Conservation (phyloP, 371 early-diverging fungal species). For the Nosema granulosis region DNA sequence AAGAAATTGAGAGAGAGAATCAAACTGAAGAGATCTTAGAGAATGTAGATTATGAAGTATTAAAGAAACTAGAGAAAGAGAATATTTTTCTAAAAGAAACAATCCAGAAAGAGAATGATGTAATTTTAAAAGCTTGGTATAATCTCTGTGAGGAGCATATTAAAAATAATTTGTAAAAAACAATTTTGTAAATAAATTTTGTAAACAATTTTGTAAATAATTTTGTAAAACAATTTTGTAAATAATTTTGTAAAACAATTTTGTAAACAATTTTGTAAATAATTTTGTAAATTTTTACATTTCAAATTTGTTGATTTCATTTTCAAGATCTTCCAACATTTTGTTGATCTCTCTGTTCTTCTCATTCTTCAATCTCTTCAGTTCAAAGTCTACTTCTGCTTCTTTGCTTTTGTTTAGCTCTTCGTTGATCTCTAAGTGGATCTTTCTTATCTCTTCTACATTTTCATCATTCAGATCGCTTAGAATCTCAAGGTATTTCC, state of each 20-base stretch:
- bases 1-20: constrained; percentile 16
- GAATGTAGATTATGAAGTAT: constrained; percentile 4
- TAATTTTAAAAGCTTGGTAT: constrained; percentile 28
- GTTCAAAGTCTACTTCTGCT: not conserved
- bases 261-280: no score
- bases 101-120: constrained; percentile 7
- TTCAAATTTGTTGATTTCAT: no score
- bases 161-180: no score
- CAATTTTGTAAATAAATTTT: no score
- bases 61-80: constrained; percentile 18
- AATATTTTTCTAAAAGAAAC: not conserved
- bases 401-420: constrained; percentile 28
- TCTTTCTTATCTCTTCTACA: constrained; percentile 20
- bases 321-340: not conserved
- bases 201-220: no score
- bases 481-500: constrained; percentile 11
- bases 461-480: constrained; percentile 8
- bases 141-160: constrained; percentile 12
- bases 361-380: not conserved
- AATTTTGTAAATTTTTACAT: no score
- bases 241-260: no score
- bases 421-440: constrained; percentile 45
- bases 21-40: not conserved
- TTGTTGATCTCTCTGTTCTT: not conserved
- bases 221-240: no score